A percentile compares a stretch with the other conserved stretches of the same genome.
Evolutionary conservation across 2,329 filamentous ascomycete genomes (phyloP).

Genomic region (Talaromyces sp.): DNA sequence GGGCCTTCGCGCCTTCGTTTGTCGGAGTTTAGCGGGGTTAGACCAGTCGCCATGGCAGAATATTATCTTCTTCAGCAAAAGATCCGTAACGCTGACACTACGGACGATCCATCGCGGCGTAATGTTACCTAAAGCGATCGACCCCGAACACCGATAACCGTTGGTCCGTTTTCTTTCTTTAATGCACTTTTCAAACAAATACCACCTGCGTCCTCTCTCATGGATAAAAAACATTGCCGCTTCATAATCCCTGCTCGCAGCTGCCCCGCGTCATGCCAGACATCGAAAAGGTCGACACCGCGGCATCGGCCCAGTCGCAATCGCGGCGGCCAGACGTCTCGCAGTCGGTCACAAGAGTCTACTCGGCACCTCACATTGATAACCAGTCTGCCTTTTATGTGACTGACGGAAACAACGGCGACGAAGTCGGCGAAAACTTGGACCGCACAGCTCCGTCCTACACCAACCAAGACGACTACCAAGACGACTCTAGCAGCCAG

Average conservation of each 20-base stretch:
- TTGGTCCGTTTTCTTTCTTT: neutral
- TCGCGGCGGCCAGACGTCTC: neutral
- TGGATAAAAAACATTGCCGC: neutral
- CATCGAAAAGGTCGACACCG: slow-evolving; percentile 8
- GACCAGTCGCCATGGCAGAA: neutral
- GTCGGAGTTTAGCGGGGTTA: neutral
- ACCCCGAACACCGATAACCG: neutral
- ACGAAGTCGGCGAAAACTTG: neutral
- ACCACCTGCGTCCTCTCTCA: neutral
- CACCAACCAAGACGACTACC: neutral
- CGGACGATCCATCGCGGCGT: neutral
- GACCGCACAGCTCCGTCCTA: neutral
- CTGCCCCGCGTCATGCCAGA: slow-evolving; percentile 4
- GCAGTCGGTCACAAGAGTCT: slow-evolving; percentile 2
- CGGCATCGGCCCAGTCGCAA: slow-evolving; percentile 1
- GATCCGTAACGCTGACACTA: neutral
- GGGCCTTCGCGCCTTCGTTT: neutral
- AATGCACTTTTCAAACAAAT: neutral
- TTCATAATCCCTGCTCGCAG: neutral
- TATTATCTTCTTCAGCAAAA: neutral
- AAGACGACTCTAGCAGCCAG: neutral
- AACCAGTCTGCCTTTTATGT: slow-evolving; percentile 7
- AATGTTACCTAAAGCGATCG: neutral
- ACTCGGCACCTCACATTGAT: slow-evolving; percentile 10
- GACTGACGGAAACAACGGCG: neutral